Evolutionary conservation across 495 filamentous ascomycete species (phyloP).

Genomic region (Neurospora hispaniola): DNA sequence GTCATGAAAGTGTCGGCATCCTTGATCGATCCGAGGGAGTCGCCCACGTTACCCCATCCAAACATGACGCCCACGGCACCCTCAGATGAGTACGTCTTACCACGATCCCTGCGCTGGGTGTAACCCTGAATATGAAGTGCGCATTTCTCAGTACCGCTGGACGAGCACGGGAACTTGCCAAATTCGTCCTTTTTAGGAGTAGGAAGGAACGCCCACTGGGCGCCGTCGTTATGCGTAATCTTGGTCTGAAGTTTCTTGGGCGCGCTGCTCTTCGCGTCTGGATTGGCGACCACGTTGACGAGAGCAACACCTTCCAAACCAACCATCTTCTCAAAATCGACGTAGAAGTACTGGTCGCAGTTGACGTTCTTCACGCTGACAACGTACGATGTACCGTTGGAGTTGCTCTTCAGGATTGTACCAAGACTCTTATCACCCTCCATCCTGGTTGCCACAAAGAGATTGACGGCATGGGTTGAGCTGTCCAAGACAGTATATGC

Average conservation of each 20-base stretch:
- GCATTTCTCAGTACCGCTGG: conserved; percentile 51
- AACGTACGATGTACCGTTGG: conserved; percentile 91
- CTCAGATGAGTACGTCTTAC: conserved; percentile 75
- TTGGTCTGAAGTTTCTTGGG: conserved; percentile 74
- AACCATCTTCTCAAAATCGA: conserved; percentile 93
- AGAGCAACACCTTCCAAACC: conserved; percentile 82
- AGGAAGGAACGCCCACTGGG: conserved; percentile 65
- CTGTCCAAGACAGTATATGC: conserved; percentile 90
- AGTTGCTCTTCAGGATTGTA: conserved; percentile 93
- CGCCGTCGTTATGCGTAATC: conserved; percentile 94
- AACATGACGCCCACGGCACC: conserved; percentile 90
- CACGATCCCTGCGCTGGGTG: conserved; percentile 69
- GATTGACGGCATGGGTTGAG: conserved; percentile 82
- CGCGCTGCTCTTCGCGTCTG: conserved; percentile 43
- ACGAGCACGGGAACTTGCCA: conserved; percentile 61
- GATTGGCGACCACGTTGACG: conserved; percentile 75
- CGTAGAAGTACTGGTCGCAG: conserved; percentile 59
- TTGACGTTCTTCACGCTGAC: conserved; percentile 70
- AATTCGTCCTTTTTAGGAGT: conserved; percentile 55
- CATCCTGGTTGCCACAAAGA: conserved; percentile 72
- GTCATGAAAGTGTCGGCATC: conserved; percentile 82
- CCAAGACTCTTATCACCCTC: conserved; percentile 55
- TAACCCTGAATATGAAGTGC: conserved; percentile 90
- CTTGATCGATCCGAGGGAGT: conserved; percentile 45
- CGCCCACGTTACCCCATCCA: conserved; percentile 82